These are phyloP conservation scores for Anthracocystis walkeri DNA, from an alignment of 1,284 basidiomycete species.

Conservation along the genomic window DNA sequence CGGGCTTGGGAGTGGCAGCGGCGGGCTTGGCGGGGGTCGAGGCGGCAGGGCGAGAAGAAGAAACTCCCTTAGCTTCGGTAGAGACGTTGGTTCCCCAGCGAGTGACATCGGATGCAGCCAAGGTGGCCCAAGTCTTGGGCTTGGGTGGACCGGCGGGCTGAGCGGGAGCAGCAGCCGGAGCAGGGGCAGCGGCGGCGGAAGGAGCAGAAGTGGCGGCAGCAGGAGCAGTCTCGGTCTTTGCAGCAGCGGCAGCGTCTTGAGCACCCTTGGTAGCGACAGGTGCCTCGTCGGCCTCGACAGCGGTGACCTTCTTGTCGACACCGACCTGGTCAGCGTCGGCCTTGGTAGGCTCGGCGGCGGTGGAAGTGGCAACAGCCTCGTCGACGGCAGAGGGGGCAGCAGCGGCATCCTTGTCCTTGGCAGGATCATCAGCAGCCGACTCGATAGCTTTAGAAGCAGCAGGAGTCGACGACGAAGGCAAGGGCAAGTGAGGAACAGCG, in stretches of 20 bases:
- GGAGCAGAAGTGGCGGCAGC: conserved; percentile 70
- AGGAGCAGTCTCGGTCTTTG: conserved; percentile 49
- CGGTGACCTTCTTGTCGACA: conserved; percentile 52
- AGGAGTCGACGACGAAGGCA: conserved; percentile 26
- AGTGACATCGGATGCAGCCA: conserved; percentile 63
- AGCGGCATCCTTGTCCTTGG: conserved; percentile 2
- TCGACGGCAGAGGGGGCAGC: conserved; percentile 21
- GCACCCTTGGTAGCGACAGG: conserved; percentile 46
- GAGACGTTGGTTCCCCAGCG: conserved; percentile 65
- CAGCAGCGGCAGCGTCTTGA: conserved; percentile 37
- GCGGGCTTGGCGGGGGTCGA: conserved; percentile 66
- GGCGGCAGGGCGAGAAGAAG: conserved; percentile 46
- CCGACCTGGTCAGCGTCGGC: conserved; percentile 57
- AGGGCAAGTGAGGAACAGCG: conserved; percentile 52
- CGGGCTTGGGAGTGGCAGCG: conserved; percentile 12
- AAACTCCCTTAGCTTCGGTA: conserved; percentile 55
- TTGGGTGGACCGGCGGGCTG: conserved; percentile 54
- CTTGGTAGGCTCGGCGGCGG: conserved; percentile 35
- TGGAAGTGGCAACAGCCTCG: conserved; percentile 35
- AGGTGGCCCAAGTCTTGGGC: conserved; percentile 69
- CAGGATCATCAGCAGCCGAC: conserved; percentile 31
- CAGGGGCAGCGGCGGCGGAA: conserved; percentile 34
- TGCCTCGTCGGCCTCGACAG: conserved; percentile 53
- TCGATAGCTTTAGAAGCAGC: conserved; percentile 31
- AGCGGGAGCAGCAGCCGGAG: conserved; percentile 61